Percentiles rank a stretch among this genome's conserved stretches.
Evolutionary conservation across 225 moss, liverwort and hornwort genomes (phyloP).

Genomic region (Polytrichum commune): DNA sequence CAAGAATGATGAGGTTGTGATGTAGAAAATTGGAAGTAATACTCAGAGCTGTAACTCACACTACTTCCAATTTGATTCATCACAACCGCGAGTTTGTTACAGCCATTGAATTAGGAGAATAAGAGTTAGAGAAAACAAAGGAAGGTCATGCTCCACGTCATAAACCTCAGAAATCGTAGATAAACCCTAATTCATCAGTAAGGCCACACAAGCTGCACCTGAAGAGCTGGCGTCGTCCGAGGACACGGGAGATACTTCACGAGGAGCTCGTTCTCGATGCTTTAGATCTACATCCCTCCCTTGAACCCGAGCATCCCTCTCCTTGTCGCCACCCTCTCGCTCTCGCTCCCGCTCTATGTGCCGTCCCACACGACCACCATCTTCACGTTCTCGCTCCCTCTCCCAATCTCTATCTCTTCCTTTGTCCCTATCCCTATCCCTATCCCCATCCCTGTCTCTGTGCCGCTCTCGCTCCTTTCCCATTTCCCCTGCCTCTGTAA

Average conservation of each 20-base stretch:
- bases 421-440: neutral
- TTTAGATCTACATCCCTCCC: no score
- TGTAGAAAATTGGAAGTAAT: neutral
- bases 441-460: neutral
- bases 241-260: neutral
- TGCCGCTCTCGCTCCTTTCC: neutral
- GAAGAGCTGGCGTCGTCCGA: conserved; percentile 3
- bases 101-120: neutral
- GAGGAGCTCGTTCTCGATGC: neutral
- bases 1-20: neutral
- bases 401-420: neutral
- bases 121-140: neutral
- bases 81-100: no score
- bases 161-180: neutral
- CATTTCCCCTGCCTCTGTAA: neutral
- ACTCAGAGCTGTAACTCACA: neutral
- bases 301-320: neutral
- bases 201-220: neutral
- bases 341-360: neutral
- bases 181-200: neutral
- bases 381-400: neutral
- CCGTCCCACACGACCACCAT: neutral
- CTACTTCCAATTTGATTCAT: no score
- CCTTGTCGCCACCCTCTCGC: neutral
- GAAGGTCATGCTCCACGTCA: neutral